Evolutionary conservation across 495 filamentous ascomycete genomes (phyloP), one percentile per base, ranked within the genome.

Genomic region (Talaromyces liani): DNA sequence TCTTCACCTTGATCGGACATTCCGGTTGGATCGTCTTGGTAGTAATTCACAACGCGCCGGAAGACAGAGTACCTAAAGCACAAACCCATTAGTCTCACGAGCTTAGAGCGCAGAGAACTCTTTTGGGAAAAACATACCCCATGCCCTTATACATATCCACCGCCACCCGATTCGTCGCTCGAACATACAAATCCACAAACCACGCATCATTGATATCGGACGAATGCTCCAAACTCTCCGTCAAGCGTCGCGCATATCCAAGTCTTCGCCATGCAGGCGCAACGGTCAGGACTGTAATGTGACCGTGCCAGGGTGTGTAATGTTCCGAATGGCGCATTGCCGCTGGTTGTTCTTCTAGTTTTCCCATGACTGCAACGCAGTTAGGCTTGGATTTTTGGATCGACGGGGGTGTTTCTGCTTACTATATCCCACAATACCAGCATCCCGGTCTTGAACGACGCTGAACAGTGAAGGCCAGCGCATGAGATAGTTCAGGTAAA

Each of bases 221-320:
- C 1, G 83, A 85, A 16, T 79, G 81, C 75, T 97, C 92, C 47
- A 98, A 84, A 55, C 88, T 85, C 70, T 86, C 82, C 5, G 89
- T 92, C 29, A 98, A 82, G 29, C 83, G 82, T 58, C 87, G 88
- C 29, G 93, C 94, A 56, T 96, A 88, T 25, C 94, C 93, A 24
- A 92, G 84, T 29, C 93, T 86, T 18, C 93, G 87, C 63, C 88
- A 91, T 67, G 88, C 84, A 0, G 94, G 94, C 14, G 93, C 90
- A 25, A 98, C 91, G 3, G 94, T 97, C 18, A 98, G 81, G 45
- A 93, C 93, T 18, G 94, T 98, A 75, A 98, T 96, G 77, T 98
- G 94, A 31, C 93, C 94, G 75, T 98, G 94, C 90, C 91, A 98
- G 25, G 95, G 93, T 20, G 93, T 89, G 75, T 93, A 96, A 77